These are phyloP conservation scores for Avena atlantica DNA, from an alignment of 176 grass and related monocot genomes.

Conservation along the genomic window DNA sequence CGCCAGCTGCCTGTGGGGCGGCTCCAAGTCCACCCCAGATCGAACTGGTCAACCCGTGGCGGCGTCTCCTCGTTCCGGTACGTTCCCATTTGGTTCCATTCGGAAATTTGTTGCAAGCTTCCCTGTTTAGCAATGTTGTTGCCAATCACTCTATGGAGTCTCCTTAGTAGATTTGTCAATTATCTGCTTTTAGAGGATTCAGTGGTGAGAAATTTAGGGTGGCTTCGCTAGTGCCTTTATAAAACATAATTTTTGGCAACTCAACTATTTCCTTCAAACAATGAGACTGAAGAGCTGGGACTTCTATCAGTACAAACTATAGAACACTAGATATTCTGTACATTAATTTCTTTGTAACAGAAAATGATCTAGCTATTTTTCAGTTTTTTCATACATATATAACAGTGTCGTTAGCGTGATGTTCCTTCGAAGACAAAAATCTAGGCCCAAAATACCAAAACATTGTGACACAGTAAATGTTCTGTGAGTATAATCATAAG, in stretches of 20 bases:
- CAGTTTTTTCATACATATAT: slow-evolving; percentile 4
- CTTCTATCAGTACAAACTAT: not conserved
- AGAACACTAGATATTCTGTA: not conserved
- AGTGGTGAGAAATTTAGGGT: not conserved
- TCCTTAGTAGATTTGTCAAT: not conserved
- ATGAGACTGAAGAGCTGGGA: not conserved
- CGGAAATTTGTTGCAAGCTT: not conserved
- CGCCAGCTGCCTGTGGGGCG: slow-evolving; percentile 39
- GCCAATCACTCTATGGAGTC: not conserved
- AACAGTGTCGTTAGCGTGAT: not conserved
- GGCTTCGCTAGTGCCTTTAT: not conserved
- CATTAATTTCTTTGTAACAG: not conserved
- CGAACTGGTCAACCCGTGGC: slow-evolving; percentile 9
- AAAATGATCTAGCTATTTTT: not conserved
- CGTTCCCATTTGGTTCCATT: slow-evolving; percentile 8
- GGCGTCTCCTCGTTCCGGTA: slow-evolving; percentile 49
- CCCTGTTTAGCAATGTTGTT: not conserved
- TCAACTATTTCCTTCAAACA: not conserved
- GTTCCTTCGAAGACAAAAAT: not conserved
- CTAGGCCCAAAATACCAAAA: slow-evolving; percentile 16
- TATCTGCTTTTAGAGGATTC: not conserved
- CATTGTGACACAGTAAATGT: not conserved
- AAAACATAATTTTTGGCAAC: not conserved
- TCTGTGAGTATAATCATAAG: not conserved
- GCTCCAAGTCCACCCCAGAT: slow-evolving; percentile 31